Conservation (phyloP, 2,329 filamentous ascomycete species). For the Xylaria polymorpha region DNA sequence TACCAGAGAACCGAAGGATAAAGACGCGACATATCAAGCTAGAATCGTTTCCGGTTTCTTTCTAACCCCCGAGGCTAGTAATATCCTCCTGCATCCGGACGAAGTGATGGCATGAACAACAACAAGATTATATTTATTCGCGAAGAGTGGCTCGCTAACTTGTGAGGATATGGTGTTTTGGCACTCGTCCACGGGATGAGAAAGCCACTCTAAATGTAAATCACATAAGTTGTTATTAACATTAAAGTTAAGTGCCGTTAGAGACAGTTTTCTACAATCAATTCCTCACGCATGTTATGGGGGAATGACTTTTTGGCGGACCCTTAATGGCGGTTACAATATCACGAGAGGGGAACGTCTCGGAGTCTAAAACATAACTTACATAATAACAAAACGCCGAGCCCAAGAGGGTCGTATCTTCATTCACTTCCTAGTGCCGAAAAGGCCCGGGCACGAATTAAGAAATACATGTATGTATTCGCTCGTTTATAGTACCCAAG, state of each 20-base stretch:
- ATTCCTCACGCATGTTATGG: not conserved
- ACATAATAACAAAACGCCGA: not conserved
- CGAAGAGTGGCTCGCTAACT: not conserved
- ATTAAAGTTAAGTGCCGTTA: not conserved
- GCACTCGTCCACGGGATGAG: not conserved
- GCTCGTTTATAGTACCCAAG: not conserved
- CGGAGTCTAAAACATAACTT: not conserved
- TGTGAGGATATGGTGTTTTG: not conserved
- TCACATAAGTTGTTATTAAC: not conserved
- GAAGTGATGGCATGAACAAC: not conserved
- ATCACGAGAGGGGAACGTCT: not conserved
- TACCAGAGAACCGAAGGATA: not conserved
- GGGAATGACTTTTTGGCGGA: not conserved
- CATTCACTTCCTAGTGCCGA: not conserved
- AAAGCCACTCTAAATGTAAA: not conserved
- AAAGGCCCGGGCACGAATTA: not conserved
- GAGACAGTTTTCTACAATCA: not conserved
- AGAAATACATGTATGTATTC: too few relatives aligned
- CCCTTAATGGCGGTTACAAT: not conserved
- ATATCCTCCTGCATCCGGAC: not conserved
- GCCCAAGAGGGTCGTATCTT: not conserved
- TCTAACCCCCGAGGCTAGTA: not conserved
- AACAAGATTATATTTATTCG: not conserved
- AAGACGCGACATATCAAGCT: not conserved
- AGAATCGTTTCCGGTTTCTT: not conserved